phyloP scores from a whole-genome alignment of 345 rosid species.

The Dipteronia dyeriana region DNA sequence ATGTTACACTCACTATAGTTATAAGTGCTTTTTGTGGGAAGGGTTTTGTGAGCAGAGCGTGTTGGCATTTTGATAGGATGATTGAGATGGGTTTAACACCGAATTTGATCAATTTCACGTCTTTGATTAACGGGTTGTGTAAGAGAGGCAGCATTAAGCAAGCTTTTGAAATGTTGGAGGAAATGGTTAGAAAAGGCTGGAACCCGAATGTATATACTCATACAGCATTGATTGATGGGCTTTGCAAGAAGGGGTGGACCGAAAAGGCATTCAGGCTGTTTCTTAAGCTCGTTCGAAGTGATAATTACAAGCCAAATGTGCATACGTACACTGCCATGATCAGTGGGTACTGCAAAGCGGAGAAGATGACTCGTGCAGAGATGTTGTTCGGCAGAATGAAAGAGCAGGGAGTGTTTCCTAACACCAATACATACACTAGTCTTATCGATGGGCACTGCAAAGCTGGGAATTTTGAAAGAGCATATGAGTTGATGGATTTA shows the following conservation, averaged over 20 bases:
- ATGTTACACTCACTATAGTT: constrained; percentile 70
- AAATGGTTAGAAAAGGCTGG: constrained; percentile 77
- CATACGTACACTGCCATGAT: constrained; percentile 86
- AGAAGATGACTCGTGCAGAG: constrained; percentile 80
- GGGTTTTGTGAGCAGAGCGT: constrained; percentile 59
- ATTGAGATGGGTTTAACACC: constrained; percentile 59
- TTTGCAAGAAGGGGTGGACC: constrained; percentile 92
- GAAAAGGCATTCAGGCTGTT: constrained; percentile 91
- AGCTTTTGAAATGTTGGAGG: constrained; percentile 84
- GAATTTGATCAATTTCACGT: constrained; percentile 74
- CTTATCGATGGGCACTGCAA: constrained; percentile 75
- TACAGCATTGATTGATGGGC: constrained; percentile 71
- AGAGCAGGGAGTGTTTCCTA: constrained; percentile 80
- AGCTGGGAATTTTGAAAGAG: constrained; percentile 69
- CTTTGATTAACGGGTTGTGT: constrained; percentile 78
- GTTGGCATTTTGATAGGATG: constrained; percentile 74
- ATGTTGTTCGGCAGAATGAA: constrained; percentile 82
- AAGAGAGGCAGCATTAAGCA: constrained; percentile 83
- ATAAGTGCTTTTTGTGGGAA: constrained; percentile 52
- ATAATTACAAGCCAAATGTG: constrained; percentile 73
- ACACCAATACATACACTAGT: constrained; percentile 67
- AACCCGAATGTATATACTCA: constrained; percentile 89
- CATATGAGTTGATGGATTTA: constrained; percentile 65
- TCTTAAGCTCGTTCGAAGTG: constrained; percentile 80
- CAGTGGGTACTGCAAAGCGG: constrained; percentile 75